Evolutionary conservation across 768 basidiomycete species (phyloP).

Genomic region (Russula brevipes): DNA sequence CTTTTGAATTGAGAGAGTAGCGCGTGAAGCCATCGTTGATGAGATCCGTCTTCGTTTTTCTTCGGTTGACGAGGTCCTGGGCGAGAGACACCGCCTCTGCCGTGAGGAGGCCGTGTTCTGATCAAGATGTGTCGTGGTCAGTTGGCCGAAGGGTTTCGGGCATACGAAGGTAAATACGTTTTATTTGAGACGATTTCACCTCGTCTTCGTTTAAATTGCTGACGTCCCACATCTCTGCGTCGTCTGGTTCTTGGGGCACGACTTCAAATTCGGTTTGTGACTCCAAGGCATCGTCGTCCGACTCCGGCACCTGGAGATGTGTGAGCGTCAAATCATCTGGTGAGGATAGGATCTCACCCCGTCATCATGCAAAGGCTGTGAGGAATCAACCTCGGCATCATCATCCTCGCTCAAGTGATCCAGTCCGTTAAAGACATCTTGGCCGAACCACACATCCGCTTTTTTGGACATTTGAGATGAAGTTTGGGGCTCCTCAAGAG

Average conservation of each 20-base stretch:
- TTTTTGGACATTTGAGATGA: slow-evolving; percentile 43
- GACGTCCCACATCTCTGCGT: slow-evolving; percentile 73
- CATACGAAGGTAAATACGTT: slow-evolving; percentile 44
- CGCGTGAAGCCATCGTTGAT: slow-evolving; percentile 96
- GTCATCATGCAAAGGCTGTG: slow-evolving; percentile 7
- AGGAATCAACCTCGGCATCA: slow-evolving; percentile 27
- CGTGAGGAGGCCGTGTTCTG: slow-evolving; percentile 79
- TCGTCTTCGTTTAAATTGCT: slow-evolving; percentile 72
- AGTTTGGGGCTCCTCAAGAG: slow-evolving; percentile 38
- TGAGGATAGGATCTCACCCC: slow-evolving; percentile 16
- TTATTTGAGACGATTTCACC: slow-evolving; percentile 55
- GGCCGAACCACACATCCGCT: slow-evolving; percentile 92
- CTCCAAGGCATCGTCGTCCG: slow-evolving; percentile 26
- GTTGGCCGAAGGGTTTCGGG: neutral
- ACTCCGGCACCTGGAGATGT: neutral
- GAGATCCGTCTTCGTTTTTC: slow-evolving; percentile 82
- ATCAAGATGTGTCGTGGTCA: slow-evolving; percentile 8
- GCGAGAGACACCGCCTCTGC: slow-evolving; percentile 90
- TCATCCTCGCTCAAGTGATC: slow-evolving; percentile 39
- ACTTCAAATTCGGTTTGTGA: slow-evolving; percentile 68
- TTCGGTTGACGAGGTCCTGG: slow-evolving; percentile 83
- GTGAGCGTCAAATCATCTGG: neutral
- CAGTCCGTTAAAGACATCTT: slow-evolving; percentile 75
- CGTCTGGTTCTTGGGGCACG: slow-evolving; percentile 54
- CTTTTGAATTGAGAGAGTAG: slow-evolving; percentile 86